Evolutionary conservation across 2,329 filamentous ascomycete species (phyloP).

Genomic region (Diaporthe citrichinensis): DNA sequence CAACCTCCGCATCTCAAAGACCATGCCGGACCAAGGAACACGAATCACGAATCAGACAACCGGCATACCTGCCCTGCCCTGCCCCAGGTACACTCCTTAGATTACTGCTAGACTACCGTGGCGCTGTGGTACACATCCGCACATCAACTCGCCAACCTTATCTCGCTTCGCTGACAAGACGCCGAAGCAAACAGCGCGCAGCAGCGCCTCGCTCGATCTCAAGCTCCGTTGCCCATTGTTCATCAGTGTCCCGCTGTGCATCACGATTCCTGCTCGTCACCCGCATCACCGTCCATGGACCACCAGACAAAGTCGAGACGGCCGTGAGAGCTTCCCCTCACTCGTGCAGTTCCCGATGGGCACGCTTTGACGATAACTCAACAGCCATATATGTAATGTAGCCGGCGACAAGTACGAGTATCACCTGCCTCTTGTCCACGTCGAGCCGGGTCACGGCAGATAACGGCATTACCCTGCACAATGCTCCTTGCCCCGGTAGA

Average conservation of each 20-base stretch:
- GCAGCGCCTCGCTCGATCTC: background rate
- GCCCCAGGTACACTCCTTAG: background rate
- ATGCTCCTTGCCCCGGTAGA: slow-evolving; percentile 4
- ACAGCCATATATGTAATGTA: slow-evolving; percentile 14
- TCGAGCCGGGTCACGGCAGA: slow-evolving; percentile 27
- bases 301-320: slow-evolving; percentile 1
- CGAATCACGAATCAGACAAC: slow-evolving; percentile 37
- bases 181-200: slow-evolving; percentile 24
- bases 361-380: background rate
- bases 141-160: slow-evolving; percentile 22
- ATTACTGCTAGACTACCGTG: background rate
- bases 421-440: slow-evolving; percentile 27
- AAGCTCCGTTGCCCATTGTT: background rate
- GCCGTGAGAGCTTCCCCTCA: background rate
- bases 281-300: slow-evolving; percentile 5
- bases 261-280: slow-evolving; percentile 18
- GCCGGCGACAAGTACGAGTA: slow-evolving; percentile 9
- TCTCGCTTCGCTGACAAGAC: slow-evolving; percentile 31
- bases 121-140: slow-evolving; percentile 2
- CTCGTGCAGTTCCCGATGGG: background rate
- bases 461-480: slow-evolving; percentile 1
- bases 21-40: slow-evolving; percentile 27
- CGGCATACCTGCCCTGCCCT: slow-evolving; percentile 15
- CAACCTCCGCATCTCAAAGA: slow-evolving; percentile 21
- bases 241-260: background rate